Evolutionary conservation across 2,329 filamentous ascomycete genomes (phyloP).

Genomic region (Diaporthe citriasiana): DNA sequence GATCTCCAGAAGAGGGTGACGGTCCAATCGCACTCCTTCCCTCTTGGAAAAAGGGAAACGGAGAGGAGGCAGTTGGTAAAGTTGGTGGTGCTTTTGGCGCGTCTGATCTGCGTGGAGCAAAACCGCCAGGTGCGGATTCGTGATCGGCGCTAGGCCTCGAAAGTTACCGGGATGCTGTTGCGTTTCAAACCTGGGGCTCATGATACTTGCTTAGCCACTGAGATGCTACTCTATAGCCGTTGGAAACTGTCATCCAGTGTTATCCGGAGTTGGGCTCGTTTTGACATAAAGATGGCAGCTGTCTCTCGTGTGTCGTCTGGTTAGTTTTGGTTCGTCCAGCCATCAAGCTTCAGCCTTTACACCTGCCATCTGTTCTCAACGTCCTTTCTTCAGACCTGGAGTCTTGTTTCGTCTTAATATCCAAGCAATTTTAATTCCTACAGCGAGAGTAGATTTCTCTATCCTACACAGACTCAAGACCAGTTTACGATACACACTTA

Average conservation of each 20-base stretch:
- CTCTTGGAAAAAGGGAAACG: slow-evolving; percentile 13
- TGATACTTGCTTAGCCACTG: slow-evolving; percentile 32
- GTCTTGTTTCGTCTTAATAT: slow-evolving; percentile 26
- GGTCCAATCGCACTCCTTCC: slow-evolving; percentile 29
- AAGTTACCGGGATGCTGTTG: slow-evolving; percentile 1
- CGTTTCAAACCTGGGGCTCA: slow-evolving; percentile 27
- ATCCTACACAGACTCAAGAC: not conserved
- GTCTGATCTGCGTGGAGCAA: slow-evolving; percentile 33
- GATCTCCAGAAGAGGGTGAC: slow-evolving; percentile 2
- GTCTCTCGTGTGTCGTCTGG: slow-evolving; percentile 25
- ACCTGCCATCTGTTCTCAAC: slow-evolving; percentile 19
- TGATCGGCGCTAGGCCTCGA: slow-evolving; percentile 31
- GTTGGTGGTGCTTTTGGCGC: not conserved
- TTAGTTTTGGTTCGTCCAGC: slow-evolving; percentile 19
- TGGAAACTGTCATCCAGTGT: slow-evolving; percentile 22
- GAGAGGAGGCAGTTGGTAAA: not conserved
- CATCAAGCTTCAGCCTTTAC: slow-evolving; percentile 16
- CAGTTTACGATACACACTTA: not conserved
- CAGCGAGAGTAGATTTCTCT: not conserved
- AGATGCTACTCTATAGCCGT: slow-evolving; percentile 13
- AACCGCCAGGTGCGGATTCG: not conserved
- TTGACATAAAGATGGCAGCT: slow-evolving; percentile 35
- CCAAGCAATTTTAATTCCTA: not conserved
- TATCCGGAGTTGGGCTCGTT: slow-evolving; percentile 19
- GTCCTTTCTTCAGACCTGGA: slow-evolving; percentile 25